Evolutionary conservation across 2,329 filamentous ascomycete species (phyloP), one percentile per base, ranked within the genome.

Genomic region (Penicillium griseofulvum): DNA sequence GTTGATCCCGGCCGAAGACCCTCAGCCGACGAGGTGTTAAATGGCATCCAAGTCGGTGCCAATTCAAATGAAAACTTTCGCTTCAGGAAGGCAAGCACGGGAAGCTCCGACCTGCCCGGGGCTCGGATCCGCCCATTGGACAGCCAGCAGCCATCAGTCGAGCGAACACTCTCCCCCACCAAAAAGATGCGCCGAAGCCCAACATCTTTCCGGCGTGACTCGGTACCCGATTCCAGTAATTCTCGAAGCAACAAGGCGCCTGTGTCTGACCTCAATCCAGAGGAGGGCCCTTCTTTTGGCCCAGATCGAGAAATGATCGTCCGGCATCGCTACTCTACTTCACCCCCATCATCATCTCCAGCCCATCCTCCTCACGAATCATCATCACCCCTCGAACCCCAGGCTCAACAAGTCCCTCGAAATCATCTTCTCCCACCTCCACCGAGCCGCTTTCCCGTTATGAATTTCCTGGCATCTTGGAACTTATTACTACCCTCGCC

Each of bases 21-120:
- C 0, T 90, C 86, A 42, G 92, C 94, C 0, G 89, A 86, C 43
- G 92, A 97, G 54, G 93, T 99, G 1, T 74, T 97, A 37, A 80
- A 81, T 10, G 89, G 85, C 2, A 90, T 96, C 73, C 87, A 88
- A 63, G 86, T 83, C 36, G 87, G 89, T 2, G 76, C 76, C 4
- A 76, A 73, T 38, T 72, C 78, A 14, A 76, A 83, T 73, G 62
- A 81, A 26, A 74, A 70, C 65, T 61, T 79, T 71, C 65, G 72
- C 64, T 64, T 74, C 64, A 66, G 70, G 56, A 64, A 71, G 59
- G 49, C 63, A 53, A 68, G 68, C 42, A 65, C 69, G 24, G 57
- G 66, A 9, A 57, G 68, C 39, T 58, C 73, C 17, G 72, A 77
- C 26, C 57, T 72, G 11, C 66, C 66, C 31, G 61, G 64, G 38